These are phyloP conservation scores for Eucalyptus viminalis DNA, from an alignment of 345 rosid species.

Conservation along the genomic window DNA sequence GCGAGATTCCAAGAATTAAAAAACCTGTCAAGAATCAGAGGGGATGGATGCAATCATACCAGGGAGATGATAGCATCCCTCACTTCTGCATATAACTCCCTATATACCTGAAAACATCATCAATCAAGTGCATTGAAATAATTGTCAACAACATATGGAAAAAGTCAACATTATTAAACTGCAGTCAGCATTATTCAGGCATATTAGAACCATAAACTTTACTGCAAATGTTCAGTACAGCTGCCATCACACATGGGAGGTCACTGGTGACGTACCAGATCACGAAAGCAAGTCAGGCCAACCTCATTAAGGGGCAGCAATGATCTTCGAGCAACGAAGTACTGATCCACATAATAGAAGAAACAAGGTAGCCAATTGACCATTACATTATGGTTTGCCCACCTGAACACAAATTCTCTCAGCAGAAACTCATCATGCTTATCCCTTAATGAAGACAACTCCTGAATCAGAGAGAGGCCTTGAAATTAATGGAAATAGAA, in stretches of 20 bases:
- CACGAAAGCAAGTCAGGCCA: conserved; percentile 46
- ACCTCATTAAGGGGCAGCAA: conserved; percentile 38
- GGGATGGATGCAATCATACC: conserved; percentile 8
- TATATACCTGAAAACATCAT: conserved; percentile 22
- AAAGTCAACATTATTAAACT: not conserved
- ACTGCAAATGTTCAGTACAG: not conserved
- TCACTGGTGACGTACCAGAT: conserved; percentile 16
- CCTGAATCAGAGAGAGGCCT: not conserved
- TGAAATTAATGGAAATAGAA: not conserved
- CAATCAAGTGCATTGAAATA: not conserved
- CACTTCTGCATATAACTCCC: conserved; percentile 18
- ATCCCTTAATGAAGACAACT: not conserved
- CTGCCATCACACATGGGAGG: not conserved
- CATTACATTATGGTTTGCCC: not conserved
- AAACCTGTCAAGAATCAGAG: not conserved
- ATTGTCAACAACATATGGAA: not conserved
- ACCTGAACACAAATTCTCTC: not conserved
- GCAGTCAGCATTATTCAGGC: not conserved
- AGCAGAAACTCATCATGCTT: not conserved
- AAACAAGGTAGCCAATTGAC: not conserved
- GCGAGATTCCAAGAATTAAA: too few relatives aligned
- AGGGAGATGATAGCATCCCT: conserved; percentile 39
- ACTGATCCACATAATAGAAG: not conserved
- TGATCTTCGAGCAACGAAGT: conserved; percentile 3
- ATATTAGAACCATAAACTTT: not conserved